Conservation (phyloP, 495 filamentous ascomycete genomes). For the Penicillium angulare region DNA sequence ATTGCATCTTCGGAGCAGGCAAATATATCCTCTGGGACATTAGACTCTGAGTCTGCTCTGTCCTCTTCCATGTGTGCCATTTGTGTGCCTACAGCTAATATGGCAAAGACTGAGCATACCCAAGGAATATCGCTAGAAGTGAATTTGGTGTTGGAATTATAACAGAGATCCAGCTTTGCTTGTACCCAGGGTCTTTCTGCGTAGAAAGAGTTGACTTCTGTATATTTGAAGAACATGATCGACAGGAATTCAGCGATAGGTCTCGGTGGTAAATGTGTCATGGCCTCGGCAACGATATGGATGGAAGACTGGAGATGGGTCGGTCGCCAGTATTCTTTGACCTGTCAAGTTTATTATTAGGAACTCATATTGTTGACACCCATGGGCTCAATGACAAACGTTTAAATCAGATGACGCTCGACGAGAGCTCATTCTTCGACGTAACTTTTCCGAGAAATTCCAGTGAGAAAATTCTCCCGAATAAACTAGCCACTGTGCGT, state of each 20-base stretch:
- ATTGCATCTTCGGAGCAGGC: constrained; percentile 45
- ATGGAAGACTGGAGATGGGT: constrained; percentile 45
- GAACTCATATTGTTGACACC: no score
- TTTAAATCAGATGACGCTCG: constrained; percentile 26
- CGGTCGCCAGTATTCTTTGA: constrained; percentile 45
- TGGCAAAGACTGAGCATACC: constrained; percentile 42
- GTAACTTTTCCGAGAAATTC: constrained; percentile 46
- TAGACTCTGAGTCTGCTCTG: constrained; percentile 19
- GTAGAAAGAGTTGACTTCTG: constrained; percentile 47
- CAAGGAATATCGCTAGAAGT: constrained; percentile 39
- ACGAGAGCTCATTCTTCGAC: constrained; percentile 38
- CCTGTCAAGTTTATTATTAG: no score
- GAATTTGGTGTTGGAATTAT: constrained; percentile 30
- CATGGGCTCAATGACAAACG: constrained; percentile 29
- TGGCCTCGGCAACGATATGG: constrained; percentile 28
- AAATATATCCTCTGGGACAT: constrained; percentile 26
- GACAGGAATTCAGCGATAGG: constrained; percentile 47
- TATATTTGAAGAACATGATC: constrained; percentile 47
- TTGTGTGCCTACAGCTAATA: constrained; percentile 49
- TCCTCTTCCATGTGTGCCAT: constrained; percentile 48
- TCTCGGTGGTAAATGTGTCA: constrained; percentile 42
- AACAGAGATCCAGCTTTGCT: constrained; percentile 38
- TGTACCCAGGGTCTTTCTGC: constrained; percentile 43
- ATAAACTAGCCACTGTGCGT: constrained; percentile 35
- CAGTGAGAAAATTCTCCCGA: constrained; percentile 50